These are phyloP conservation scores for Dactylonectria estremocensis DNA, from an alignment of 2,329 filamentous ascomycete genomes.

Conservation along the genomic window DNA sequence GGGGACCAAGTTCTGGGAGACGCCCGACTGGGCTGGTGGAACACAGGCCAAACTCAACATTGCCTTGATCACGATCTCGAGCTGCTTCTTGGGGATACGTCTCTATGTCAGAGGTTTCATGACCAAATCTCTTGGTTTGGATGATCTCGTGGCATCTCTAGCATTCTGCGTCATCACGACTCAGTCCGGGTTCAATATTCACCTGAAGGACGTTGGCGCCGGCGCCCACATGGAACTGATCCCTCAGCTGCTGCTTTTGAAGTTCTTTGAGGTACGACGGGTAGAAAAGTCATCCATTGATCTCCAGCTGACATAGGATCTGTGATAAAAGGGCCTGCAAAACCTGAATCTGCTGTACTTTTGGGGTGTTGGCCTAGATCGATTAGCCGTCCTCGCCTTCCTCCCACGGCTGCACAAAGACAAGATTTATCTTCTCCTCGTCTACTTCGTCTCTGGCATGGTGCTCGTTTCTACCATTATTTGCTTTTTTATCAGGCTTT, in stretches of 20 bases:
- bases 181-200: slow-evolving; percentile 23
- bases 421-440: slow-evolving; percentile 17
- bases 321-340: slow-evolving; percentile 15
- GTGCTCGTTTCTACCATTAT: slow-evolving; percentile 18
- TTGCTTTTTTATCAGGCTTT: slow-evolving; percentile 21
- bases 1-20: slow-evolving; percentile 23
- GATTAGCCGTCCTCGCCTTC: slow-evolving; percentile 23
- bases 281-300: neutral
- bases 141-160: slow-evolving; percentile 19
- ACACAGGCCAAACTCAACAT: slow-evolving; percentile 23
- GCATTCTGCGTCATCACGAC: slow-evolving; percentile 21
- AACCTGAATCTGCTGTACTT: slow-evolving; percentile 20
- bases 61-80: slow-evolving; percentile 16
- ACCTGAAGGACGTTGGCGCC: slow-evolving; percentile 15
- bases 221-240: slow-evolving; percentile 23
- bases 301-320: slow-evolving; percentile 6
- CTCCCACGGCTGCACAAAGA: slow-evolving; percentile 21
- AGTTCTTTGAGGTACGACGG: slow-evolving; percentile 20
- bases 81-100: slow-evolving; percentile 16
- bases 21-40: slow-evolving; percentile 22
- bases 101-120: slow-evolving; percentile 22
- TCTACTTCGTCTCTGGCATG: slow-evolving; percentile 10
- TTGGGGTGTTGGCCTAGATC: slow-evolving; percentile 24
- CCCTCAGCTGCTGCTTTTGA: slow-evolving; percentile 1
- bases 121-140: slow-evolving; percentile 22